Conservation (phyloP, 2,329 filamentous ascomycete species). For the Penicillium sp. region DNA sequence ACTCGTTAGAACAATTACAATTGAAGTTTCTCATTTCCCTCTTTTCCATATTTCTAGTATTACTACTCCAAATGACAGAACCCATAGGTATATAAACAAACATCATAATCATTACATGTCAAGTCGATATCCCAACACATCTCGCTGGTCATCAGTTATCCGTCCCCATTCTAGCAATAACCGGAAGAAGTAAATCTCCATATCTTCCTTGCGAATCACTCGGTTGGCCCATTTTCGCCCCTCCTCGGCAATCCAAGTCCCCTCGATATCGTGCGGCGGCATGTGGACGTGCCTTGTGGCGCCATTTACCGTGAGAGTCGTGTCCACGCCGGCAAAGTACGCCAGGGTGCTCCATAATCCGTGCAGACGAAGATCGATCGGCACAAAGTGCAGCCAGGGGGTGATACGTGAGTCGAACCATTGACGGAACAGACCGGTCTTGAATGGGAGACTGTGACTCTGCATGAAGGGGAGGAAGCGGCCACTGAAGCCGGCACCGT, state of each 20-base stretch:
- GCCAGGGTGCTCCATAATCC: constrained; percentile 64
- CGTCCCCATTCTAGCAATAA: constrained; percentile 69
- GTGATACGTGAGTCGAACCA: constrained; percentile 69
- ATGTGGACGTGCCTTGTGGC: no score
- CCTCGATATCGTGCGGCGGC: constrained; percentile 49
- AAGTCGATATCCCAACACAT: constrained; percentile 39
- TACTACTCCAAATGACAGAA: no score
- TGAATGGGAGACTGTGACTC: constrained; percentile 59
- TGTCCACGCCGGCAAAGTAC: constrained; percentile 62
- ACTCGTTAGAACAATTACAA: no score
- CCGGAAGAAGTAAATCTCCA: constrained; percentile 72
- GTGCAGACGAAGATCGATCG: constrained; percentile 64
- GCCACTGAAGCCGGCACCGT: constrained; percentile 59
- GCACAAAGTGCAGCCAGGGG: constrained; percentile 74
- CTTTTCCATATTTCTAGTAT: no score
- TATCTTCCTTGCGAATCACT: constrained; percentile 61
- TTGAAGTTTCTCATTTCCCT: no score
- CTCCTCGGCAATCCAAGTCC: constrained; percentile 56
- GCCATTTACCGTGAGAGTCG: no score
- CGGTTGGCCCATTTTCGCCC: constrained; percentile 57
- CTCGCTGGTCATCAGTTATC: constrained; percentile 54
- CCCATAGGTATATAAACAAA: no score
- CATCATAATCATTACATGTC: no score
- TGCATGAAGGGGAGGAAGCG: constrained; percentile 57
- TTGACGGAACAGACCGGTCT: constrained; percentile 62